Conservation (phyloP, 306 rosid genomes). For the Quercus alba region DNA sequence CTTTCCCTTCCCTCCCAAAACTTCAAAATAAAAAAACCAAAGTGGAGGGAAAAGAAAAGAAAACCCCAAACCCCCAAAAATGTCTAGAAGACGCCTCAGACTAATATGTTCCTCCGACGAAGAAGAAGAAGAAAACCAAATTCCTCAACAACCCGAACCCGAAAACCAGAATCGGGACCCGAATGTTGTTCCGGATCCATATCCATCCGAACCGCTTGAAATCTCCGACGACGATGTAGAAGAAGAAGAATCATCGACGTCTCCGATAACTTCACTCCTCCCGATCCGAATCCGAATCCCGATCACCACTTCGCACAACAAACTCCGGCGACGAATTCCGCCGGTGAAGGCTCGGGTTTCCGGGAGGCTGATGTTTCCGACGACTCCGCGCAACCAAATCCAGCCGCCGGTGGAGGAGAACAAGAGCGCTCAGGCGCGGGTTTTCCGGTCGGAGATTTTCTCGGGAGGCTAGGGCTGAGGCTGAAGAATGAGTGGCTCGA, state of each 20-base stretch:
- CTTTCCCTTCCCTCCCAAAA: neutral
- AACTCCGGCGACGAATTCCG: too few relatives aligned
- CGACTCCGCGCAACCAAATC: neutral
- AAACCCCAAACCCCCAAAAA: neutral
- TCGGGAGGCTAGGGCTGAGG: constrained; percentile 51
- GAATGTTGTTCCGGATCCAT: constrained; percentile 16
- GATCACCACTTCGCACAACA: too few relatives aligned
- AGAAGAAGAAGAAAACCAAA: constrained; percentile 47
- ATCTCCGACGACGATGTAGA: constrained; percentile 37
- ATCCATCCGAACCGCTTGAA: constrained; percentile 37
- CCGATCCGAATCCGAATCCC: neutral
- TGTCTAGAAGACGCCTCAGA: constrained; percentile 63
- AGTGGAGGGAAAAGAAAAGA: neutral
- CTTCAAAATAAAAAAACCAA: neutral
- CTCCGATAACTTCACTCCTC: constrained; percentile 49
- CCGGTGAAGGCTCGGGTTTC: too few relatives aligned
- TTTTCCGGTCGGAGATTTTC: constrained; percentile 55
- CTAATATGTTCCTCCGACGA: constrained; percentile 51
- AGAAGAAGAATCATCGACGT: constrained; percentile 45
- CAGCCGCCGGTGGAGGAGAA: constrained; percentile 5
- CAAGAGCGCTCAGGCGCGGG: constrained; percentile 11
- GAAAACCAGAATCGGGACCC: constrained; percentile 5
- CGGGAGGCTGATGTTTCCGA: too few relatives aligned
- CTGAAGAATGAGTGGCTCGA: constrained; percentile 60
- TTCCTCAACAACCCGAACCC: neutral